Evolutionary conservation across 2,329 filamentous ascomycete species (phyloP).

Genomic region (Sclerotinia trifoliorum): DNA sequence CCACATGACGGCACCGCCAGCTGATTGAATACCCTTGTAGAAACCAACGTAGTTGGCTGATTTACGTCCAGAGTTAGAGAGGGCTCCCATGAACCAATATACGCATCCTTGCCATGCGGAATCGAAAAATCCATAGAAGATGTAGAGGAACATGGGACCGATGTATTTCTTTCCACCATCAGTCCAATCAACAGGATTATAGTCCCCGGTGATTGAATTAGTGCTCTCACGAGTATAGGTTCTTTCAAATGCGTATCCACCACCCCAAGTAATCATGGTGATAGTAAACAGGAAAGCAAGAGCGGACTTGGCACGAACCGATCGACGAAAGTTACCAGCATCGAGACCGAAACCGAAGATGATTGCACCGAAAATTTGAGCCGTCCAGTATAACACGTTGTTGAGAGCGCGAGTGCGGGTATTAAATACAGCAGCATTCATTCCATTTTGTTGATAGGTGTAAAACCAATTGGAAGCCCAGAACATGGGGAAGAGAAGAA

Average conservation of each 20-base stretch:
- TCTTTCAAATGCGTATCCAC: slow-evolving; percentile 75
- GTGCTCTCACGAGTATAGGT: slow-evolving; percentile 52
- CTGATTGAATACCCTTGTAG: slow-evolving; percentile 90
- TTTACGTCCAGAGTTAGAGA: slow-evolving; percentile 90
- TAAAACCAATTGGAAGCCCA: slow-evolving; percentile 78
- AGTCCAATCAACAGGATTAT: slow-evolving; percentile 58
- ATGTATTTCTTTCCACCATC: slow-evolving; percentile 58
- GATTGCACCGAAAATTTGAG: slow-evolving; percentile 75
- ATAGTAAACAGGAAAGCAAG: slow-evolving; percentile 62
- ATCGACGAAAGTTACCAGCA: slow-evolving; percentile 56
- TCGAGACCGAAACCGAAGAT: slow-evolving; percentile 74
- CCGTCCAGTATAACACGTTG: slow-evolving; percentile 73
- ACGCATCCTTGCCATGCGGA: slow-evolving; percentile 86
- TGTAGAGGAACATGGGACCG: slow-evolving; percentile 83
- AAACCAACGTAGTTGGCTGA: slow-evolving; percentile 88
- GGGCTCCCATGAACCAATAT: slow-evolving; percentile 94
- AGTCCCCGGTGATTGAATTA: slow-evolving; percentile 23
- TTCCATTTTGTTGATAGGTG: slow-evolving; percentile 73
- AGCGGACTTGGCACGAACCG: slow-evolving; percentile 63
- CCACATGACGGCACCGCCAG: slow-evolving; percentile 75
- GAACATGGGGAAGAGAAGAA: slow-evolving; percentile 80
- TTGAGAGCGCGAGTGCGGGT: slow-evolving; percentile 75
- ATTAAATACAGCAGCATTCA: slow-evolving; percentile 71
- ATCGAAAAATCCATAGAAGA: slow-evolving; percentile 88
- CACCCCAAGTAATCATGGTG: slow-evolving; percentile 79